A percentile compares a stretch with the other conserved stretches of the same genome.
phyloP scores from a whole-genome alignment of 345 rosid species.

The Luvunga scandens region DNA sequence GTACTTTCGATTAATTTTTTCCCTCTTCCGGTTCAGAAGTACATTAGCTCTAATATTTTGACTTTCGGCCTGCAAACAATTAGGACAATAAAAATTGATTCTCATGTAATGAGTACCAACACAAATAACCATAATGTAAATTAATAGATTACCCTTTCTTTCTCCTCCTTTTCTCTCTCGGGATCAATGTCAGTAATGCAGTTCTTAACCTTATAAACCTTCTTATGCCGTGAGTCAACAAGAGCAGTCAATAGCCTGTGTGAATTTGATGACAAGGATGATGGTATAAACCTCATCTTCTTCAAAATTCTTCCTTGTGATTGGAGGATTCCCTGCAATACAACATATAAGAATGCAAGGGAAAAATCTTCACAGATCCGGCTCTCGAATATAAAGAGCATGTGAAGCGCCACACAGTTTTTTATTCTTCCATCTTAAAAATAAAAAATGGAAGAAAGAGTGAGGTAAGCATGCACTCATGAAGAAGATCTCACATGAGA shows the following conservation, averaged over 20 bases:
- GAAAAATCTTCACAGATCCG: neutral
- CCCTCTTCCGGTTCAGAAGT: constrained; percentile 83
- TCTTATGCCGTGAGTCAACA: constrained; percentile 90
- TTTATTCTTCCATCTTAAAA: neutral
- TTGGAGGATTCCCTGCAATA: constrained; percentile 91
- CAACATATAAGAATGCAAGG: constrained; percentile 11
- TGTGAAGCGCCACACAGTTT: neutral
- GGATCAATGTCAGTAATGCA: constrained; percentile 98
- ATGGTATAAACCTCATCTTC: constrained; percentile 96
- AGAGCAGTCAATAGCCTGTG: constrained; percentile 91
- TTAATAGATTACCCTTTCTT: constrained; percentile 70
- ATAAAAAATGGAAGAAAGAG: neutral
- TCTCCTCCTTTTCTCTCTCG: constrained; percentile 96
- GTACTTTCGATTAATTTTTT: constrained; percentile 84
- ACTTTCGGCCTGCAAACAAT: constrained; percentile 72
- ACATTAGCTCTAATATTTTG: constrained; percentile 88
- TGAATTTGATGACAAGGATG: constrained; percentile 88
- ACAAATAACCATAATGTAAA: constrained; percentile 6
- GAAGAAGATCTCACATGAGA: neutral
- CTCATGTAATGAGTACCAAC: neutral
- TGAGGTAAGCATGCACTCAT: constrained; percentile 5
- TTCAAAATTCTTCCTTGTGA: constrained; percentile 92
- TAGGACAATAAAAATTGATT: constrained; percentile 7
- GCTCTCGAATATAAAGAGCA: neutral
- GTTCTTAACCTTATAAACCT: constrained; percentile 86